Evolutionary conservation across 441 rosid genomes (phyloP), one percentile per base, ranked within the genome.

Genomic region (Cnidoscolus chayamansa): DNA sequence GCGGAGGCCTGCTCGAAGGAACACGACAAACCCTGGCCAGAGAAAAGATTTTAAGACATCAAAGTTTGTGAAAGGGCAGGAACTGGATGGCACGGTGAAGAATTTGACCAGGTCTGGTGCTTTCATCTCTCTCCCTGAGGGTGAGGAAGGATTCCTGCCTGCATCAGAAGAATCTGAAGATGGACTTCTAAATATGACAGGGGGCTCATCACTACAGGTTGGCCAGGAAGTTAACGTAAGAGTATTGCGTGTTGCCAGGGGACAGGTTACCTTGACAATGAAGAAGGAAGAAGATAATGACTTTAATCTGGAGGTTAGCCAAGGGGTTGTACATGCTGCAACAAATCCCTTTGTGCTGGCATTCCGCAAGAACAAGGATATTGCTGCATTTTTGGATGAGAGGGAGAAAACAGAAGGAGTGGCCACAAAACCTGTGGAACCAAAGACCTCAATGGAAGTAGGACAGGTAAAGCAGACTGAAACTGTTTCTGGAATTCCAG

Each of bases 101-200:
- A 92, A 89, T 80, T 74, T 90, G 70, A 79, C 88, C 58, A 84
- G 94, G 78, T 80, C 96, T 32, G 98, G 98, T 31, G 86, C 97
- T 69, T 91, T 94, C 78, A 87, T 92, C 49, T 79, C 94, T n/a
- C 94, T 94, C 49, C 94, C 97, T 0, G 97, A 88, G 77, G 96
- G 94, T 2, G 97, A 90, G 76, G 98, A 94, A 84, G 97, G 98
- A 75, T 94, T 92, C 81, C 78, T 94, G 35, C 98, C 98, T 0
- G 45, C 76, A 10, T 75, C 90, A 68, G 97, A 94, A 79, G 98
- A 89, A 85, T 74, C 89, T 40, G 88, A 86, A 79, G 92, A 81
- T 78, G 96, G 90, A 43, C 70, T 89, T 60, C 83, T 79, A 67
- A 88, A 76, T 82, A 85, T 84, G 87, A 82, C 86, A 90, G 91